Evolutionary conservation across 305 asterid genomes (phyloP).

Genomic region (Fraxinus sp.): DNA sequence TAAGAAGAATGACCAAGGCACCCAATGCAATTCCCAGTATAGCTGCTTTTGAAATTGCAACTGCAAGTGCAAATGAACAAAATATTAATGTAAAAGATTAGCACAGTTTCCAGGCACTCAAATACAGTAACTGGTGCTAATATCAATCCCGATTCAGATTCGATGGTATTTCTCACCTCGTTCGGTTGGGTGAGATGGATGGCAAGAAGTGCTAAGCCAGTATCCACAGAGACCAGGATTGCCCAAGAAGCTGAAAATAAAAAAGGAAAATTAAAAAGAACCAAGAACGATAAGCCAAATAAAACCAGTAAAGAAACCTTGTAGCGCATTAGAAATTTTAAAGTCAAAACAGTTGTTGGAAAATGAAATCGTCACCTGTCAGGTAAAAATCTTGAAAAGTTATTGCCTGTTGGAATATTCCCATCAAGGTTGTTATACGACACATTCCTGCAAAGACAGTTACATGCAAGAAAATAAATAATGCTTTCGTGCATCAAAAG

Average conservation of each 20-base stretch:
- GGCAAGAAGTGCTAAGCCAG: constrained; percentile 74
- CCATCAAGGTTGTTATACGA: constrained; percentile 83
- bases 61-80: constrained; percentile 35
- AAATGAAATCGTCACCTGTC: constrained; percentile 50
- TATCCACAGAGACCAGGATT: constrained; percentile 84
- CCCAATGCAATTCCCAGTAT: constrained; percentile 96
- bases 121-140: background rate
- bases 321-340: background rate
- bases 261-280: background rate
- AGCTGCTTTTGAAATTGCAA: constrained; percentile 79
- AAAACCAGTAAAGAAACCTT: background rate
- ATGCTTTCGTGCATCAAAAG: background rate
- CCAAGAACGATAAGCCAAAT: background rate
- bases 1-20: constrained; percentile 70
- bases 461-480: background rate
- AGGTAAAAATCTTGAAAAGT: constrained; percentile 82
- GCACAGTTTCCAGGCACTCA: background rate
- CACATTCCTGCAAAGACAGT: constrained; percentile 53
- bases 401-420: constrained; percentile 79
- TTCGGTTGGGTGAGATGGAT: constrained; percentile 48
- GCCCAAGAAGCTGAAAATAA: constrained; percentile 62
- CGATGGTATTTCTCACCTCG: constrained; percentile 43
- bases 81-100: background rate
- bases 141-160: background rate
- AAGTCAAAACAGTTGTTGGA: background rate